These are phyloP conservation scores for Gossypium davidsonii DNA, from an alignment of 441 rosid species.

Conservation along the genomic window DNA sequence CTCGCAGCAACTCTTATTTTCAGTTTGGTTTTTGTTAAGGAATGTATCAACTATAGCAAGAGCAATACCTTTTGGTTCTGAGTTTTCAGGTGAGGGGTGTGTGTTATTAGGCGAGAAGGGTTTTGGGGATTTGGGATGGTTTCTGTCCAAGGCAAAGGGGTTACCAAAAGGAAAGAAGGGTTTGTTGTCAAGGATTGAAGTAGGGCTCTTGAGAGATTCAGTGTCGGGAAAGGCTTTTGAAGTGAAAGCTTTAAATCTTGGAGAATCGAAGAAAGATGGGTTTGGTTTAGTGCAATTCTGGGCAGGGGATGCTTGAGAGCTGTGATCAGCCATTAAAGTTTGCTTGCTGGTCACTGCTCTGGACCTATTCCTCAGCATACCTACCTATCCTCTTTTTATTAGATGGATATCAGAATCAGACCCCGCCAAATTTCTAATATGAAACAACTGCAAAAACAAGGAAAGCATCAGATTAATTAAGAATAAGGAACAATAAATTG, in stretches of 20 bases:
- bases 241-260: slow-evolving; percentile 51
- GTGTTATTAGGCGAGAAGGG: slow-evolving; percentile 21
- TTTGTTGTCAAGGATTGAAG: slow-evolving; percentile 51
- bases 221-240: slow-evolving; percentile 35
- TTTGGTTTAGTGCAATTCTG: slow-evolving; percentile 22
- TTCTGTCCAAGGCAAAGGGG: slow-evolving; percentile 26
- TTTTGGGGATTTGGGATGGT: slow-evolving; percentile 31
- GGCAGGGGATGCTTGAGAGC: slow-evolving; percentile 28
- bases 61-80: slow-evolving; percentile 47
- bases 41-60: slow-evolving; percentile 49
- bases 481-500: neutral
- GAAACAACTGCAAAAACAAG: neutral
- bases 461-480: neutral
- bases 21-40: slow-evolving; percentile 7
- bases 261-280: slow-evolving; percentile 46
- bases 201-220: slow-evolving; percentile 50
- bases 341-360: slow-evolving; percentile 58
- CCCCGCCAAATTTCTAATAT: slow-evolving; percentile 1
- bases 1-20: slow-evolving; percentile 13
- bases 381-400: slow-evolving; percentile 4
- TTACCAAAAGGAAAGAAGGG: slow-evolving; percentile 33
- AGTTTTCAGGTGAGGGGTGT: slow-evolving; percentile 25
- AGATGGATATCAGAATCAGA: neutral
- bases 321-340: slow-evolving; percentile 54
- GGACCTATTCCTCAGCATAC: slow-evolving; percentile 53